Conservation (phyloP, 257 asterid genomes). For the Fraxinus quadrangulata region DNA sequence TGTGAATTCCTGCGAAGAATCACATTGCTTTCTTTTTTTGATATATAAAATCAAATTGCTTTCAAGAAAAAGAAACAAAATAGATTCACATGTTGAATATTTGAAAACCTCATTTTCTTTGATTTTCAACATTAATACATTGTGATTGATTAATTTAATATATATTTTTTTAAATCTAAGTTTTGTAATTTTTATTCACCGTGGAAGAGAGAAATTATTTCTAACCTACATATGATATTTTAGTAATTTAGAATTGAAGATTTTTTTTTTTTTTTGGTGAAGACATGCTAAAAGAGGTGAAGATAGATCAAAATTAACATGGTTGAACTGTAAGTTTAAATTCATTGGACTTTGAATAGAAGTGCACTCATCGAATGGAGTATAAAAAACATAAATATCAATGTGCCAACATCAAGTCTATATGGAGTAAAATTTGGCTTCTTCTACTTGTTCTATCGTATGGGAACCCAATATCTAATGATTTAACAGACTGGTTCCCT, state of each 20-base stretch:
- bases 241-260: too few relatives aligned
- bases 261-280: neutral
- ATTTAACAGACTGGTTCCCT: neutral
- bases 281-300: neutral
- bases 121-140: neutral
- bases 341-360: too few relatives aligned
- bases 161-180: neutral
- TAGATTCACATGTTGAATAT: neutral
- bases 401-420: neutral
- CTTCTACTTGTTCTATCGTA: too few relatives aligned
- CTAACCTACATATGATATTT: neutral
- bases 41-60: neutral
- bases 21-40: neutral
- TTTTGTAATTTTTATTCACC: neutral
- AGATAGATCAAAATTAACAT: neutral
- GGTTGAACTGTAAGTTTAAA: neutral
- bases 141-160: neutral
- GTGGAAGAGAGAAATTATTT: neutral
- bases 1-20: neutral
- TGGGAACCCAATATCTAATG: too few relatives aligned
- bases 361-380: neutral
- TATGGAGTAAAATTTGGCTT: too few relatives aligned
- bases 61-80: neutral
- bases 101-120: neutral
- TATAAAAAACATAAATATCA: too few relatives aligned